These are phyloP conservation scores for Ophiognomonia clavigignenti-juglandacearum DNA, from an alignment of 2,329 filamentous ascomycete genomes.

Conservation along the genomic window DNA sequence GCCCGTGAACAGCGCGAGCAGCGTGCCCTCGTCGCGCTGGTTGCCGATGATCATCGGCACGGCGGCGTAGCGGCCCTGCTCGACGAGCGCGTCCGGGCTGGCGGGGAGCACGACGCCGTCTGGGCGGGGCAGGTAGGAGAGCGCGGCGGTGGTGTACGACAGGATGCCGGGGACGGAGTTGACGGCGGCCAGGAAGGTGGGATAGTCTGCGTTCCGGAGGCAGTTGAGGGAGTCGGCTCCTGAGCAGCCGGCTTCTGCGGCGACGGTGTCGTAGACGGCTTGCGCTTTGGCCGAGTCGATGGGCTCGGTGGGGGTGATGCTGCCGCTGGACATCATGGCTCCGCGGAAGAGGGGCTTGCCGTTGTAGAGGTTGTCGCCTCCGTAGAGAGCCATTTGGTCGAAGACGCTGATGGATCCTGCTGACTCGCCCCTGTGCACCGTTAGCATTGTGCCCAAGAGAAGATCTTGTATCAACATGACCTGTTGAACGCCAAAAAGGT, in stretches of 20 bases:
- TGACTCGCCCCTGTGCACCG: slow-evolving; percentile 48
- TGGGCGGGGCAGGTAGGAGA: slow-evolving; percentile 71
- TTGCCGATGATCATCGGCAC: slow-evolving; percentile 59
- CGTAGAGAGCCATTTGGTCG: slow-evolving; percentile 70
- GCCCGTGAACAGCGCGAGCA: slow-evolving; percentile 65
- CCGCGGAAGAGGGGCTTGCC: slow-evolving; percentile 69
- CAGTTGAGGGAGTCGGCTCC: slow-evolving; percentile 50
- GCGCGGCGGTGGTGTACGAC: slow-evolving; percentile 61
- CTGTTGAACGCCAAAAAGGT: neutral
- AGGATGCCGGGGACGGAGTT: slow-evolving; percentile 67
- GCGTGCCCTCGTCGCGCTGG: slow-evolving; percentile 75
- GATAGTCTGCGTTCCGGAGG: slow-evolving; percentile 56
- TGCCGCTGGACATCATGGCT: slow-evolving; percentile 74
- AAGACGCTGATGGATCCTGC: slow-evolving; percentile 69
- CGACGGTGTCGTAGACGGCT: slow-evolving; percentile 57
- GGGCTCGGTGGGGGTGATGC: slow-evolving; percentile 53
- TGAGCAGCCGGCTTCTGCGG: slow-evolving; percentile 55
- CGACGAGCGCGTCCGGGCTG: slow-evolving; percentile 56
- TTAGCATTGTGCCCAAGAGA: neutral
- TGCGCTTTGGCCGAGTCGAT: slow-evolving; percentile 65
- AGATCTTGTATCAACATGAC: neutral
- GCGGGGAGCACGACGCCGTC: slow-evolving; percentile 59
- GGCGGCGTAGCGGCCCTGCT: slow-evolving; percentile 42
- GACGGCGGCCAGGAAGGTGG: slow-evolving; percentile 57
- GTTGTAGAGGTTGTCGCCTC: slow-evolving; percentile 70